phyloP scores from a whole-genome alignment of 108 stramenopile species.

The Cyclotella distinguenda region DNA sequence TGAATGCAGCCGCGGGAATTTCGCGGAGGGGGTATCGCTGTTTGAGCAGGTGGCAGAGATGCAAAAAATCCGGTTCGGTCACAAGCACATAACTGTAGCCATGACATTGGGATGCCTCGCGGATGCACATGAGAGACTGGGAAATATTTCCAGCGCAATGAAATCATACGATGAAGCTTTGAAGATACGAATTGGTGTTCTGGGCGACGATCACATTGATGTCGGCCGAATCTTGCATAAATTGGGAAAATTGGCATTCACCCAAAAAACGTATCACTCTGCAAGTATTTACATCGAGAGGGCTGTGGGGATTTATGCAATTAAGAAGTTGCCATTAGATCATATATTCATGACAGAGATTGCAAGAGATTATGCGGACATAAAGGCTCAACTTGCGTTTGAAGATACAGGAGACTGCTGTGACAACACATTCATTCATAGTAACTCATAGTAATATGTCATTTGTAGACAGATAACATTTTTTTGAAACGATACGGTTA shows the following conservation, averaged over 20 bases:
- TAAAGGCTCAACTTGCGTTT: constrained; percentile 71
- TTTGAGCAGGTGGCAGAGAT: constrained; percentile 74
- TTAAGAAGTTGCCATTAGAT: constrained; percentile 62
- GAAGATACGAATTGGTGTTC: constrained; percentile 46
- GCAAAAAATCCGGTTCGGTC: constrained; percentile 74
- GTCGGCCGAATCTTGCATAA: constrained; percentile 81
- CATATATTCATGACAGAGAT: constrained; percentile 81
- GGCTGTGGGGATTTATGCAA: constrained; percentile 64
- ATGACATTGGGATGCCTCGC: constrained; percentile 77
- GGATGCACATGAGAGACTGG: constrained; percentile 79
- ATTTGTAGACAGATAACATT: background rate
- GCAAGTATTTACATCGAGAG: constrained; percentile 60
- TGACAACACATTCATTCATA: background rate
- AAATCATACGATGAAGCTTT: constrained; percentile 71
- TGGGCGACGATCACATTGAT: constrained; percentile 67
- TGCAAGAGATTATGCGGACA: constrained; percentile 73
- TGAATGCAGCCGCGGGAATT: constrained; percentile 81
- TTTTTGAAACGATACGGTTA: background rate
- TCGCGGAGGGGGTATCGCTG: constrained; percentile 60
- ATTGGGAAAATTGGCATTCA: constrained; percentile 65
- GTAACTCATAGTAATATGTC: background rate
- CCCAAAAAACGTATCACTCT: constrained; percentile 48
- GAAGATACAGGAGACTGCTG: too few relatives aligned
- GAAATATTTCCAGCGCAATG: constrained; percentile 59
- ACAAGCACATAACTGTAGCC: constrained; percentile 62